Conservation (phyloP, 116 monocot genomes). For the Zostera marina region DNA sequence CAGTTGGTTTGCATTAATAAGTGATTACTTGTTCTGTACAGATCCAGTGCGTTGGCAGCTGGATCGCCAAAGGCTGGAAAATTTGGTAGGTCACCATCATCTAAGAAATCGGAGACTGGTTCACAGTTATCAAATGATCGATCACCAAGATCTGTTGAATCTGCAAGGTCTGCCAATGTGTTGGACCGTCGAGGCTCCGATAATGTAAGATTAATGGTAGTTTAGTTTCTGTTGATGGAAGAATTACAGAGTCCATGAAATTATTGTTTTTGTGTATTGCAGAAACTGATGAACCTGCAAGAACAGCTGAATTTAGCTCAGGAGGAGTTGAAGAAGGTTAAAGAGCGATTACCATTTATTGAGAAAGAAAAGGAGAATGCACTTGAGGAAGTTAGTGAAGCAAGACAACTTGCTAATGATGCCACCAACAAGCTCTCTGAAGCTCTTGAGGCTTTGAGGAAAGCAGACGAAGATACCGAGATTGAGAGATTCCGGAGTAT, state of each 20-base stretch:
- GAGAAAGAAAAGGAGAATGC: constrained; percentile 37
- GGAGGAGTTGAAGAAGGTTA: constrained; percentile 62
- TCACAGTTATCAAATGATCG: constrained; percentile 36
- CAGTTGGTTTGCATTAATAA: too few species aligned
- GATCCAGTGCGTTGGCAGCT: background rate
- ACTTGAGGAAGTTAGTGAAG: constrained; percentile 38
- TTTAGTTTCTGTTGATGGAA: background rate
- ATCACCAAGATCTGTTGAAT: constrained; percentile 29
- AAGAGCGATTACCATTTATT: constrained; percentile 30
- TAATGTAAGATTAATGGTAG: background rate
- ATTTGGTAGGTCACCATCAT: constrained; percentile 8
- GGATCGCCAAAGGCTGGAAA: constrained; percentile 27
- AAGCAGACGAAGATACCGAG: constrained; percentile 60
- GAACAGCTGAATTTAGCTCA: constrained; percentile 24
- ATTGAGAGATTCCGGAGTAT: constrained; percentile 60
- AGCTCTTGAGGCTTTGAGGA: constrained; percentile 35
- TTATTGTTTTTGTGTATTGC: background rate
- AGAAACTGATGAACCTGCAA: constrained; percentile 49
- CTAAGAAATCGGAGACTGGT: constrained; percentile 26
- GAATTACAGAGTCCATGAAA: background rate
- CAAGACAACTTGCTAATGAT: constrained; percentile 28
- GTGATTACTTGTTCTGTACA: too few species aligned
- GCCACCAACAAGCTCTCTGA: constrained; percentile 54
- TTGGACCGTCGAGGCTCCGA: constrained; percentile 23
- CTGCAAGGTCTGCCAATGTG: constrained; percentile 13